Conservation (phyloP, 129 eudicot genomes). For the Artemisia tridentata region DNA sequence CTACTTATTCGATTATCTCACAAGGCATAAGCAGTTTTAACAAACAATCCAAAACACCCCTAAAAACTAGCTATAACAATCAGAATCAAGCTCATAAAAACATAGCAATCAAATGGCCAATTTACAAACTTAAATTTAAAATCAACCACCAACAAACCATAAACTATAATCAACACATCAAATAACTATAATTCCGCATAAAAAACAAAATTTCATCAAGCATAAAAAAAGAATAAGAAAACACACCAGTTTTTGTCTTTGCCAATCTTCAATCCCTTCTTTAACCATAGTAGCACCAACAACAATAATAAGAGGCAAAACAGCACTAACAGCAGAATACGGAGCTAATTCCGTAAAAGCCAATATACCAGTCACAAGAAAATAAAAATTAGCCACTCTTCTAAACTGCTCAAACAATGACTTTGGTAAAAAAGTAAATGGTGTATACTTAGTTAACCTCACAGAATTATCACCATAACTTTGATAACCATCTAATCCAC, state of each 20-base stretch:
- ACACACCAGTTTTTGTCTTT: slow-evolving; percentile 46
- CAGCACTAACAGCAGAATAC: slow-evolving; percentile 45
- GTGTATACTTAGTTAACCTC: slow-evolving; percentile 54
- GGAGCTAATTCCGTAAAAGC: slow-evolving; percentile 58
- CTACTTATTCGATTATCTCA: not conserved
- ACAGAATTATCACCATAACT: slow-evolving; percentile 44
- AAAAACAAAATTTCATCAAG: not conserved
- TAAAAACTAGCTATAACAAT: not conserved
- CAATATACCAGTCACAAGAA: slow-evolving; percentile 47
- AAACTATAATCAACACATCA: not conserved
- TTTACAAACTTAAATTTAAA: too few relatives aligned
- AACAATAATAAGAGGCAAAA: slow-evolving; percentile 50
- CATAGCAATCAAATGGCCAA: too few relatives aligned
- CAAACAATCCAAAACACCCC: too few relatives aligned
- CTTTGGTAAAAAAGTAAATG: slow-evolving; percentile 52
- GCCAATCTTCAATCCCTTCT: slow-evolving; percentile 61
- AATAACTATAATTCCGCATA: not conserved
- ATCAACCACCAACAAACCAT: not conserved
- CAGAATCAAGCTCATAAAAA: too few relatives aligned
- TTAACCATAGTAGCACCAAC: slow-evolving; percentile 62
- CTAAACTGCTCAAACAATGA: slow-evolving; percentile 63
- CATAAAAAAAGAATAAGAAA: not conserved
- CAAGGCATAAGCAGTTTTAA: too few relatives aligned
- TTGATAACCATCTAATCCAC: slow-evolving; percentile 30
- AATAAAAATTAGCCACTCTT: slow-evolving; percentile 59